Conservation (phyloP, 2,329 filamentous ascomycete genomes). For the Fusarium guadeloupense region DNA sequence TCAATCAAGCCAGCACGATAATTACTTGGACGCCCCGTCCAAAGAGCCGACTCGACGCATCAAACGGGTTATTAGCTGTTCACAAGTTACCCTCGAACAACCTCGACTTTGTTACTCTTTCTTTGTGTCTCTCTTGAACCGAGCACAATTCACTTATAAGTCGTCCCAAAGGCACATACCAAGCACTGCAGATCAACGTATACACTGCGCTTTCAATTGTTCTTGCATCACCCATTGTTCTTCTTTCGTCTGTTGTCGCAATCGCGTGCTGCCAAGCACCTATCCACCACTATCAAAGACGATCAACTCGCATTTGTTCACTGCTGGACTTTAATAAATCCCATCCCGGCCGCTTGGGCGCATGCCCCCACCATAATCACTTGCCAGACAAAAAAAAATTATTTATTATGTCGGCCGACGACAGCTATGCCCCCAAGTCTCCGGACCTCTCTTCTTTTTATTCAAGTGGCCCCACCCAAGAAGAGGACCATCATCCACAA, state of each 20-base stretch:
- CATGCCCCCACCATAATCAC: conserved; percentile 37
- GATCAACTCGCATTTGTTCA: conserved; percentile 9
- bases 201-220: conserved; percentile 4
- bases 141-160: not conserved
- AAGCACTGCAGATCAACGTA: conserved; percentile 6
- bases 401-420: conserved; percentile 58
- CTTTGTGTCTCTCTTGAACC: not conserved
- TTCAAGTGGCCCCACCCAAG: conserved; percentile 51
- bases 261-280: conserved; percentile 22
- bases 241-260: conserved; percentile 10
- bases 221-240: conserved; percentile 13
- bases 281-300: conserved; percentile 24
- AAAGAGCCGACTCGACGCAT: conserved; percentile 14
- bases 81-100: not conserved
- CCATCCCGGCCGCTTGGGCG: conserved; percentile 30
- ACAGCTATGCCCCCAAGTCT: conserved; percentile 66
- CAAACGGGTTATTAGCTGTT: conserved; percentile 1
- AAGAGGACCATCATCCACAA: conserved; percentile 47
- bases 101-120: not conserved
- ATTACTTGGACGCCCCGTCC: not conserved
- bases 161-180: not conserved
- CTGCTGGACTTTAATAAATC: conserved; percentile 19
- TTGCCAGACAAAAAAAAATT: conserved; percentile 41
- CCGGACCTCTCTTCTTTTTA: conserved; percentile 68
- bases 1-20: conserved; percentile 4